phyloP scores from a whole-genome alignment of 805 yeast genomes.

The Brettanomyces naardenensis region DNA sequence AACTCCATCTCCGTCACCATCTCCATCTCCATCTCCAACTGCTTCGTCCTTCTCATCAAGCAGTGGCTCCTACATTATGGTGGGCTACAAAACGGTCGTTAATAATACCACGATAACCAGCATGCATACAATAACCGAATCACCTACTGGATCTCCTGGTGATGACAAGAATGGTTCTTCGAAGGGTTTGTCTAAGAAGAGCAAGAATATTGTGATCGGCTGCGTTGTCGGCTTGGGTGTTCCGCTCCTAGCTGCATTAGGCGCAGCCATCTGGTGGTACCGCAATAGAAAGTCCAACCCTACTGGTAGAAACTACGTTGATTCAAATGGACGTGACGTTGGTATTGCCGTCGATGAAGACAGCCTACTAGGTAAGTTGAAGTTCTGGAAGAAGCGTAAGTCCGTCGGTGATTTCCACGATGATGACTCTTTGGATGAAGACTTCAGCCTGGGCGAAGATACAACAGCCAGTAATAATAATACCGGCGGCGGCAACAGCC shows the following conservation, averaged over 20 bases:
- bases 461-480: background rate
- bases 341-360: slow-evolving; percentile 23
- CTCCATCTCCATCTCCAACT: slow-evolving; percentile 6
- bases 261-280: slow-evolving; percentile 11
- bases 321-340: slow-evolving; percentile 26
- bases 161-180: slow-evolving; percentile 5
- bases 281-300: slow-evolving; percentile 12
- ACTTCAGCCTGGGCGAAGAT: slow-evolving; percentile 6
- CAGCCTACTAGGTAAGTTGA: slow-evolving; percentile 15
- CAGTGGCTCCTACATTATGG: slow-evolving; percentile 10
- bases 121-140: slow-evolving; percentile 11
- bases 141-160: slow-evolving; percentile 22
- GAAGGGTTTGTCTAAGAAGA: slow-evolving; percentile 39
- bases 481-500: background rate
- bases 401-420: slow-evolving; percentile 17
- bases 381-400: slow-evolving; percentile 18
- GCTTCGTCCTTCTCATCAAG: slow-evolving; percentile 10
- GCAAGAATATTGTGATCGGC: slow-evolving; percentile 50
- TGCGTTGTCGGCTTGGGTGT: slow-evolving; percentile 68
- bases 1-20: slow-evolving; percentile 8
- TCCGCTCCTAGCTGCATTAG: slow-evolving; percentile 37
- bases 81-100: slow-evolving; percentile 17
- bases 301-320: slow-evolving; percentile 23
- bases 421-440: slow-evolving; percentile 14
- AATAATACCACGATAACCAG: slow-evolving; percentile 12